Evolutionary conservation across 176 grass and related monocot genomes (phyloP), one percentile per base, ranked within the genome.

Genomic region (Oryza glumipatula): DNA sequence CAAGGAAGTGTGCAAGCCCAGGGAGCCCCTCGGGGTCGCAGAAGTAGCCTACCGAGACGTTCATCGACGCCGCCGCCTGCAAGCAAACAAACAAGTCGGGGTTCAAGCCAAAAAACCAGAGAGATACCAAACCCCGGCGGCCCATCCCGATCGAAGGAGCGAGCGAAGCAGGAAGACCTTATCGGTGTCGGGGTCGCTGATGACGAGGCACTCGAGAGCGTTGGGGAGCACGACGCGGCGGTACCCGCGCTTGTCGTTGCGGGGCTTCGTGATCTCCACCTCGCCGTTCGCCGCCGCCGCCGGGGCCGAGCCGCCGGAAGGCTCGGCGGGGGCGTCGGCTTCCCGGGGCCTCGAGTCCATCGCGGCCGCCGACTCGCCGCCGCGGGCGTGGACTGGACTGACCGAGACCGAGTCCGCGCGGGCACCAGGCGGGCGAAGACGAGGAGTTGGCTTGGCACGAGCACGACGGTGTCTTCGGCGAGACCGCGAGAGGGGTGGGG

Each of bases 141-240:
- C 16, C 3, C 17, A n/a, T 44, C 63, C 72, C 61, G 88, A 85
- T 82, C 47, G 67, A 63, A 38, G 33, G 23, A 74, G 32, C 72
- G 2, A 45, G 80, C 26, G 48, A 33, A 44, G 43, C 17, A 43
- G 41, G 54, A 12, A 33, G 44, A 93, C 95, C 91, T 98, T 98
- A 38, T 98, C 96, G 16, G 93, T 95, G 47, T 98, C 96, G 70
- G 96, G 91, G 76, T 98, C 96, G 87, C 96, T 95, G 93, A 98
- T 87, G 72, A 98, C 87, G 82, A 94, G 94, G 58, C 88, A 92
- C 67, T 94, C 91, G 41, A 98, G 83, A 22, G 56, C 84, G 83
- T 98, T 98, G 15, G 93, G 80, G 48, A 98, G 96, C 69, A 98
- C 93, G 74, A 98, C 81, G 70, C 91, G 91, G 52, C 96, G 85